phyloP scores from a whole-genome alignment of 225 moss, liverwort and hornwort species.

The Antitrichia curtipendula region DNA sequence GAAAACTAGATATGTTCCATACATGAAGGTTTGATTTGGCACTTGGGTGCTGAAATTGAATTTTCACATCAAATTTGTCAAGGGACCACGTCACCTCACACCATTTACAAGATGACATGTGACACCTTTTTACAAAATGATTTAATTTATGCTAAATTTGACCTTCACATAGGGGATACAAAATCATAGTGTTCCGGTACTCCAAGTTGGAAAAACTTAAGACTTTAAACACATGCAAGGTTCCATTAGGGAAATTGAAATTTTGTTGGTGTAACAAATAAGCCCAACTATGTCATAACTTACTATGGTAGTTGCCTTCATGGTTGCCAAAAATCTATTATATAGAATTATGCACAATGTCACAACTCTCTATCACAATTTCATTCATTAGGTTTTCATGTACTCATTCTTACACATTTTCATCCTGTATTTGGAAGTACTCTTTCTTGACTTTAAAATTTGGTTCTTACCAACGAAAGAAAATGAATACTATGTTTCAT shows the following conservation, averaged over 20 bases:
- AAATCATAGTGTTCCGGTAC: too few relatives aligned
- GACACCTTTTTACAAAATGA: too few relatives aligned
- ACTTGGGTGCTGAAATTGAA: too few relatives aligned
- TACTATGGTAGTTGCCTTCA: background rate
- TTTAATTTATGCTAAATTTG: too few relatives aligned
- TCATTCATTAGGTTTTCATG: background rate
- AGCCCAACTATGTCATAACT: background rate
- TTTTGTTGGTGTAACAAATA: background rate
- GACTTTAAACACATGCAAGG: background rate
- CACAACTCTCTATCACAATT: accelerated
- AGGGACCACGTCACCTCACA: too few relatives aligned
- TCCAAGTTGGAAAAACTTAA: background rate
- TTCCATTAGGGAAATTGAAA: background rate
- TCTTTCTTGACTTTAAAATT: background rate
- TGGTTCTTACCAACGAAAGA: background rate
- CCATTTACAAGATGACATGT: too few relatives aligned
- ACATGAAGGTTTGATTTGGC: too few relatives aligned
- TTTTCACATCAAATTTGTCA: too few relatives aligned
- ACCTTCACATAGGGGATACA: too few relatives aligned
- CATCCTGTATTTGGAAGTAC: background rate
- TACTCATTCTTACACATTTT: background rate
- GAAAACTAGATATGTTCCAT: too few relatives aligned
- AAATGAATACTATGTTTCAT: background rate
- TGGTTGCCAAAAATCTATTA: background rate
- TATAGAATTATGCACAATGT: background rate